Evolutionary conservation across 495 filamentous ascomycete species (phyloP).

Genomic region (Penicillium desertorum): DNA sequence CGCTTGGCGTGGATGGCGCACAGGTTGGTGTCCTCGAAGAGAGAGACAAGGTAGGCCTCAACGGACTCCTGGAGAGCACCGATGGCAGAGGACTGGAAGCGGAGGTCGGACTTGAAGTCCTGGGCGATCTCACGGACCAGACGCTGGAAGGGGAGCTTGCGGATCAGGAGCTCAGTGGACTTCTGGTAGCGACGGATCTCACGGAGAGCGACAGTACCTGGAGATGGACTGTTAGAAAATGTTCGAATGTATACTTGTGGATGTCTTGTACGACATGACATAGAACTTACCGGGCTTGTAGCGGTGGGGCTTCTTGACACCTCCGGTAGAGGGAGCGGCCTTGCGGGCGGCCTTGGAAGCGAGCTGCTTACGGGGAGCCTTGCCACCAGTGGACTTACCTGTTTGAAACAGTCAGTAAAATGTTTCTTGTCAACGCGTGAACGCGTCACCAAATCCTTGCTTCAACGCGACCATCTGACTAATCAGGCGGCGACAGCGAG

Average conservation of each 20-base stretch:
- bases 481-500: slow-evolving; percentile 13
- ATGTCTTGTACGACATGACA: neutral
- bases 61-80: slow-evolving; percentile 99
- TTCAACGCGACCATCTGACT: neutral
- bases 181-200: slow-evolving; percentile 99
- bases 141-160: slow-evolving; percentile 99
- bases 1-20: slow-evolving; percentile 99
- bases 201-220: slow-evolving; percentile 99
- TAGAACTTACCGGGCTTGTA: slow-evolving; percentile 90
- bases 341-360: slow-evolving; percentile 82
- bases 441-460: slow-evolving; percentile 17
- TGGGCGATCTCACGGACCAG: slow-evolving; percentile 99
- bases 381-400: slow-evolving; percentile 98
- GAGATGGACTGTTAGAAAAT: slow-evolving; percentile 32
- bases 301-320: slow-evolving; percentile 99
- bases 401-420: slow-evolving; percentile 40
- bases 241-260: neutral
- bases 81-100: slow-evolving; percentile 99
- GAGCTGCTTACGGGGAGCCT: slow-evolving; percentile 98
- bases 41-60: slow-evolving; percentile 99
- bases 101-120: slow-evolving; percentile 99
- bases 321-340: slow-evolving; percentile 71
- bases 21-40: slow-evolving; percentile 99
- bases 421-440: slow-evolving; percentile 21
- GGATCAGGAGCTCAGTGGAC: slow-evolving; percentile 99